Evolutionary conservation across 371 early-diverging fungal genomes (phyloP).

Genomic region (Mortierella sp.): DNA sequence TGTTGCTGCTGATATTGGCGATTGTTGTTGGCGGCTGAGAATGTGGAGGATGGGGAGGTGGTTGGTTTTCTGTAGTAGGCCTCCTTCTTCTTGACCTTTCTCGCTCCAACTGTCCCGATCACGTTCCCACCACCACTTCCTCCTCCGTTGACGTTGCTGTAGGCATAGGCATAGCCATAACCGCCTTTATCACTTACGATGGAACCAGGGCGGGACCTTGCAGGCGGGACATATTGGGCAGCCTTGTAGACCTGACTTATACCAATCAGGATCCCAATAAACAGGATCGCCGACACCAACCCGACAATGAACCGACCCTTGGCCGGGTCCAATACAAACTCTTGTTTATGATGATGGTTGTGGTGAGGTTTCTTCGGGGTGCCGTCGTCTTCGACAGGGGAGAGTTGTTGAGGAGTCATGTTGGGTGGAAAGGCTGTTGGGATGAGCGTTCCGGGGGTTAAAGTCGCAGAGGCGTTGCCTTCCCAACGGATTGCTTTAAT

Average conservation of each 20-base stretch:
- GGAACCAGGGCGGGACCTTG: constrained; percentile 6
- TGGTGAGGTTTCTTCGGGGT: background rate
- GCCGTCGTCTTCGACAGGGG: constrained; percentile 3
- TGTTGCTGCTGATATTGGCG: background rate
- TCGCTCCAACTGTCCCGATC: constrained; percentile 17
- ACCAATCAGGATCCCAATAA: constrained; percentile 27
- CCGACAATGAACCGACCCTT: constrained; percentile 31
- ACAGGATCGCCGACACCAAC: constrained; percentile 19
- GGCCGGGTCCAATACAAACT: constrained; percentile 17
- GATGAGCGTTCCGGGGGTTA: constrained; percentile 17
- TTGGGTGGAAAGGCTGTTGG: constrained; percentile 6
- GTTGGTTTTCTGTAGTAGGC: constrained; percentile 24
- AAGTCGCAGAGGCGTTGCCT: constrained; percentile 16
- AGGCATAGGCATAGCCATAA: too few relatives aligned
- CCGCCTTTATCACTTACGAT: background rate
- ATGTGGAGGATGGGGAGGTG: background rate
- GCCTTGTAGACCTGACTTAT: constrained; percentile 41
- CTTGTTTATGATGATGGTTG: background rate
- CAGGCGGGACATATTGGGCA: constrained; percentile 41
- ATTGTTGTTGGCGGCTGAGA: background rate
- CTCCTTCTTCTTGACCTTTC: constrained; percentile 34
- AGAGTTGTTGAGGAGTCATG: background rate
- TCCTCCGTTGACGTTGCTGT: background rate
- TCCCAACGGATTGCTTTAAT: constrained; percentile 25
- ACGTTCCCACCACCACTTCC: background rate